phyloP scores from a whole-genome alignment of 768 basidiomycete genomes.

The Plicaturopsis crispa region DNA sequence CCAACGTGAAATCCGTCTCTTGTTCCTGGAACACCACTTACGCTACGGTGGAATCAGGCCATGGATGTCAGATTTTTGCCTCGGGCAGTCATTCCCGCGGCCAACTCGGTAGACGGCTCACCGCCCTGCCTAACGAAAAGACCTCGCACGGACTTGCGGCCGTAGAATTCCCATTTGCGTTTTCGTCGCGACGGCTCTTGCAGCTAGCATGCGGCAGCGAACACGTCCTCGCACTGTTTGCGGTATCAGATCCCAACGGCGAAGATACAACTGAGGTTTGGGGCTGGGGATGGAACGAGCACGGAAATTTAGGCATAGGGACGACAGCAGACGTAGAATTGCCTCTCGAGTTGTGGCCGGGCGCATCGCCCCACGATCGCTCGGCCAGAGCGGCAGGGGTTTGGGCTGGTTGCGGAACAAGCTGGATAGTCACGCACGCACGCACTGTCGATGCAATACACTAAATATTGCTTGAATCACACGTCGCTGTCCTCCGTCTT shows the following conservation, averaged over 20 bases:
- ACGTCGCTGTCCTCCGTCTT: too few relatives aligned
- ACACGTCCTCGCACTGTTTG: conserved; percentile 53
- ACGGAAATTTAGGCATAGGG: conserved; percentile 82
- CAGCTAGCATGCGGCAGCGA: conserved; percentile 74
- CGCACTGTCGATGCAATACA: too few relatives aligned
- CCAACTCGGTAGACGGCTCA: conserved; percentile 50
- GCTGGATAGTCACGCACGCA: too few relatives aligned
- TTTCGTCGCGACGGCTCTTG: conserved; percentile 11
- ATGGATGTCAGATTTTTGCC: conserved; percentile 26
- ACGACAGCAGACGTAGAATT: conserved; percentile 42
- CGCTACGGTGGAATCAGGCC: conserved; percentile 21
- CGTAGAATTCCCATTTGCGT: conserved; percentile 22
- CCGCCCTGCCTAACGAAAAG: conserved; percentile 16
- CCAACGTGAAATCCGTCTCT: conserved; percentile 25
- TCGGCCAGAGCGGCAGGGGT: conserved; percentile 5
- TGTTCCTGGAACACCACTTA: conserved; percentile 86
- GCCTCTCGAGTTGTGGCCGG: conserved; percentile 52
- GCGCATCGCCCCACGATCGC: neutral
- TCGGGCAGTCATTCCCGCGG: conserved; percentile 51
- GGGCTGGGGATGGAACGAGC: conserved; percentile 99
- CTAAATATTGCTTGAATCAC: too few relatives aligned
- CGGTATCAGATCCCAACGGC: neutral
- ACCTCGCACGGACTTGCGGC: conserved; percentile 17
- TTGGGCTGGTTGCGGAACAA: conserved; percentile 26
- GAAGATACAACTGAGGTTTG: conserved; percentile 38